Percentiles rank a stretch among this genome's conserved stretches.
These are phyloP conservation scores for Lentinula novae-zelandiae DNA, from an alignment of 1,284 basidiomycete genomes.

Conservation along the genomic window DNA sequence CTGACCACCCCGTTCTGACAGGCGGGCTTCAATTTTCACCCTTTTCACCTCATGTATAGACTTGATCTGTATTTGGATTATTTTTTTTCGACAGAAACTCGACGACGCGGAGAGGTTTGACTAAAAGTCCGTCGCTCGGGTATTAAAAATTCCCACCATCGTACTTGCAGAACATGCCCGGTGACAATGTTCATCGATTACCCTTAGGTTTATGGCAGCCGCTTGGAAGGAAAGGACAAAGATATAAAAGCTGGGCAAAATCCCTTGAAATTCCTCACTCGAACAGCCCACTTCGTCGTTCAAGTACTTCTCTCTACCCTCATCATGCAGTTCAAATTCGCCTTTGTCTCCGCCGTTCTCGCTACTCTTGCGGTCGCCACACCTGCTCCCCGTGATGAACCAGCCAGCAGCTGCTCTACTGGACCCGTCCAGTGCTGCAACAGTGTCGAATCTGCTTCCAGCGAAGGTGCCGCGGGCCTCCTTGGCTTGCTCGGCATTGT, in stretches of 20 bases:
- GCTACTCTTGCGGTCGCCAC: slow-evolving; percentile 15
- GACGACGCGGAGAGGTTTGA: too few species aligned
- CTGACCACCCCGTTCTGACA: too few species aligned
- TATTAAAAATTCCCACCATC: too few species aligned
- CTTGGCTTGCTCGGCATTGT: slow-evolving; percentile 10
- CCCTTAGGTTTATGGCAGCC: too few species aligned
- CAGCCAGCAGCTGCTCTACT: slow-evolving; percentile 5
- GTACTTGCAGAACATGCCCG: too few species aligned
- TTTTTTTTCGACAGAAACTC: too few species aligned
- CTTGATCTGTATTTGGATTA: too few species aligned
- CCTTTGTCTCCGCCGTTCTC: slow-evolving; percentile 5
- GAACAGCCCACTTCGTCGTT: neutral
- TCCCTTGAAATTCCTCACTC: neutral
- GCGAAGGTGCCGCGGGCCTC: neutral
- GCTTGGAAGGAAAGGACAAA: neutral
- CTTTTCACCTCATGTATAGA: too few species aligned
- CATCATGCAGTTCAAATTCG: slow-evolving; percentile 13
- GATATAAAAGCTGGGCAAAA: neutral
- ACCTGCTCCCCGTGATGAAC: slow-evolving; percentile 3
- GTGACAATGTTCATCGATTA: too few species aligned
- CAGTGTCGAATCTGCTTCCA: neutral
- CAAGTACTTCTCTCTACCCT: neutral
- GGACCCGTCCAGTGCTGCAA: slow-evolving; percentile 13
- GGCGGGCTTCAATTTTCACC: too few species aligned
- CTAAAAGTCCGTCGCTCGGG: too few species aligned